Evolutionary conservation across 345 rosid species (phyloP).

Genomic region (Eutrema japonicum): DNA sequence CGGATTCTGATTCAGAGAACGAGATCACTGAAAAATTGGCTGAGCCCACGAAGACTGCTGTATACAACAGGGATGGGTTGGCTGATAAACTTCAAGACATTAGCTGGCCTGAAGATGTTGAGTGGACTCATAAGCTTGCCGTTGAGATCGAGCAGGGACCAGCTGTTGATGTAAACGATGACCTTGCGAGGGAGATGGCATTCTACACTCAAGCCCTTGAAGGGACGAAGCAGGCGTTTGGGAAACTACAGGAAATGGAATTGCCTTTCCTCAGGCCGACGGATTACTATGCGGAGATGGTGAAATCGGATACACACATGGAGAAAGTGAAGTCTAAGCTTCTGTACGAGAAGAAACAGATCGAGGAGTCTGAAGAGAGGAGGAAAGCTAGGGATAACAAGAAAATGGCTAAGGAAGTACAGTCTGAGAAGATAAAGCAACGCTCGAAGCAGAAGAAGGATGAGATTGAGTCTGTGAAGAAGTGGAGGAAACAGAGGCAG

Average conservation of each 20-base stretch:
- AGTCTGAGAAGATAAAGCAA: slow-evolving; percentile 81
- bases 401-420: slow-evolving; percentile 75
- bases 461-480: slow-evolving; percentile 77
- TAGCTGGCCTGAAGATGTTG: slow-evolving; percentile 70
- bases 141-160: slow-evolving; percentile 65
- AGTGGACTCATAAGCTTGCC: slow-evolving; percentile 74
- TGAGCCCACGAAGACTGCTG: slow-evolving; percentile 63
- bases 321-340: slow-evolving; percentile 82
- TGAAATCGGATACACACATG: slow-evolving; percentile 79
- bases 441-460: slow-evolving; percentile 70
- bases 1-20: slow-evolving; percentile 63
- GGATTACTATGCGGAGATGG: slow-evolving; percentile 92
- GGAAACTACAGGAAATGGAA: slow-evolving; percentile 60
- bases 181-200: slow-evolving; percentile 69
- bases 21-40: slow-evolving; percentile 62
- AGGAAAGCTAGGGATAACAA: slow-evolving; percentile 85
- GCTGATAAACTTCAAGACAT: slow-evolving; percentile 81
- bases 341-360: slow-evolving; percentile 65
- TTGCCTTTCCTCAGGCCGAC: slow-evolving; percentile 77
- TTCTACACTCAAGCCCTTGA: slow-evolving; percentile 83
- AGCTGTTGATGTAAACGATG: slow-evolving; percentile 89
- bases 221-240: slow-evolving; percentile 71
- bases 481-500: slow-evolving; percentile 91
- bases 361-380: slow-evolving; percentile 89
- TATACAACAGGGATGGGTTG: slow-evolving; percentile 66